Evolutionary conservation across 2,329 filamentous ascomycete species (phyloP).

Genomic region (Sporothrix humicola): DNA sequence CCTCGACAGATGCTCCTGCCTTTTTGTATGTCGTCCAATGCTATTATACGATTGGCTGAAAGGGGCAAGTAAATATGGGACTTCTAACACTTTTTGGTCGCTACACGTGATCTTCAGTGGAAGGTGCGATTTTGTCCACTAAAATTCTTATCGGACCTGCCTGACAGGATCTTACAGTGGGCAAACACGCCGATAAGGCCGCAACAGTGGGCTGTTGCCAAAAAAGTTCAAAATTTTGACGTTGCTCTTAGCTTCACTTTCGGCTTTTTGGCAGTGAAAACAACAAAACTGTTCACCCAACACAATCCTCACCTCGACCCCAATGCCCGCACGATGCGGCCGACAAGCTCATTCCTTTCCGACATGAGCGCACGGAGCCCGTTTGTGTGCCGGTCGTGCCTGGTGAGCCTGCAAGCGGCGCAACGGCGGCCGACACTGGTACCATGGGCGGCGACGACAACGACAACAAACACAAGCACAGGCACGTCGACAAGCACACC

Average conservation of each 20-base stretch:
- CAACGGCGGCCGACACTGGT: conserved; percentile 1
- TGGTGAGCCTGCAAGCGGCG: conserved; percentile 34
- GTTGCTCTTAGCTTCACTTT: background rate
- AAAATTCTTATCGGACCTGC: conserved; percentile 16
- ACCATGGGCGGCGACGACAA: conserved; percentile 5
- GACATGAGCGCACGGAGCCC: conserved; percentile 35
- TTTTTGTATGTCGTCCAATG: background rate
- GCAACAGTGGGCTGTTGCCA: background rate
- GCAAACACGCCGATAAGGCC: background rate
- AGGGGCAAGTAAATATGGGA: background rate
- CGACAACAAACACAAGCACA: background rate
- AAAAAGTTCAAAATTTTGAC: background rate
- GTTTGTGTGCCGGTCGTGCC: conserved; percentile 40
- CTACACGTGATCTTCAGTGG: background rate
- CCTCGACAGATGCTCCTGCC: background rate
- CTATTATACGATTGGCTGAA: conserved; percentile 22
- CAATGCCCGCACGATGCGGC: conserved; percentile 30
- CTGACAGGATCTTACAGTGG: background rate
- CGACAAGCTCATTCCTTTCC: conserved; percentile 32
- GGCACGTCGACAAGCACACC: background rate
- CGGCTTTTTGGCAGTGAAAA: background rate
- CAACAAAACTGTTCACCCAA: background rate
- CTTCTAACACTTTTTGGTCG: background rate
- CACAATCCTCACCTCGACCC: background rate
- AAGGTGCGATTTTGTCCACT: background rate